Conservation (phyloP, 257 asterid species). For the Solanum dulcamara region DNA sequence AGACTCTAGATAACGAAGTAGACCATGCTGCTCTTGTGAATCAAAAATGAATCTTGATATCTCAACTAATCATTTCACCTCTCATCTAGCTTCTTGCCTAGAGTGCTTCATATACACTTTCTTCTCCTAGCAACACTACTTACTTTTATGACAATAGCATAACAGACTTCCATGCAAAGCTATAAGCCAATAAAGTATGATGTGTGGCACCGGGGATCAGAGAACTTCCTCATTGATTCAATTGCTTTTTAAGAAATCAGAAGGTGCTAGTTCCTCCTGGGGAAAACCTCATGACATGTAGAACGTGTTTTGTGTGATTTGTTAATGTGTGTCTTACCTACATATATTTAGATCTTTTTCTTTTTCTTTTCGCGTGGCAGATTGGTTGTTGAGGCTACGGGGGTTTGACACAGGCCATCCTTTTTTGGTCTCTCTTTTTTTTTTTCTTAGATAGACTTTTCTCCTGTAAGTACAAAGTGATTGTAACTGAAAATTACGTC, state of each 20-base stretch:
- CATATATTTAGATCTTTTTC: neutral
- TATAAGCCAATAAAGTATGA: neutral
- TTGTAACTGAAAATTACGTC: constrained; percentile 1
- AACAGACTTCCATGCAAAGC: neutral
- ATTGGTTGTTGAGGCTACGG: neutral
- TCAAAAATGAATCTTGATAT: neutral
- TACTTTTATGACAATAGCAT: neutral
- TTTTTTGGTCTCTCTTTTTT: neutral
- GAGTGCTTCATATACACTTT: neutral
- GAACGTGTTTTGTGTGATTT: constrained; percentile 8
- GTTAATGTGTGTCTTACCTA: neutral
- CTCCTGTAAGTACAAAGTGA: constrained; percentile 5
- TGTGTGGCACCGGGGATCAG: neutral
- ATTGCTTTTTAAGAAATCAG: neutral
- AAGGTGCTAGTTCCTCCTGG: neutral
- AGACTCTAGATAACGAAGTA: neutral
- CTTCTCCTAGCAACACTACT: neutral
- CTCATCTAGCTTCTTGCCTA: neutral
- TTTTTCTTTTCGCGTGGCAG: neutral
- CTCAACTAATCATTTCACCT: neutral
- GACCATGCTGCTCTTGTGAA: neutral
- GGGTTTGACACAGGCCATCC: neutral
- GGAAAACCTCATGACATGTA: neutral
- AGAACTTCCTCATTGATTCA: neutral
- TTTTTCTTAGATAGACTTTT: neutral